Percentiles rank a stretch among this genome's conserved stretches.
phyloP scores from a whole-genome alignment of 306 rosid species.

The Medicago arabica region DNA sequence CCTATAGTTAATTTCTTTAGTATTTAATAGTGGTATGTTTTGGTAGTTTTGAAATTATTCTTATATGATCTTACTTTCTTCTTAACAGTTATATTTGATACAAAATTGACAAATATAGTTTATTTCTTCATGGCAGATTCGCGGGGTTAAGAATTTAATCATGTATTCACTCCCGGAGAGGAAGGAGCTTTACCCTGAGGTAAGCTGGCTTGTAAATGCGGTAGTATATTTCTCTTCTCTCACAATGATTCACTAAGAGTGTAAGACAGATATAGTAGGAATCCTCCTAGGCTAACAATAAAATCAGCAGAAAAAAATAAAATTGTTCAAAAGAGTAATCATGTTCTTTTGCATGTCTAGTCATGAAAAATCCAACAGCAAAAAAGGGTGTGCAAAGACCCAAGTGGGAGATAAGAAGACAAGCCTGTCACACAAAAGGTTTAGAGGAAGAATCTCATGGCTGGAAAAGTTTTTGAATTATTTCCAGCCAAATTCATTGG shows the following conservation, averaged over 20 bases:
- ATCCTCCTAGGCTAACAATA: neutral
- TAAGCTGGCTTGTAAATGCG: constrained; percentile 42
- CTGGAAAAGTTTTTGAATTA: constrained; percentile 21
- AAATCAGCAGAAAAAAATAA: constrained; percentile 1
- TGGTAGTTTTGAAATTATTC: constrained; percentile 14
- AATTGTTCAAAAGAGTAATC: neutral
- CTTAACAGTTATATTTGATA: neutral
- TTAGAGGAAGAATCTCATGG: constrained; percentile 25
- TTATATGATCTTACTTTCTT: neutral
- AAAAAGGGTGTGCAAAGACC: neutral
- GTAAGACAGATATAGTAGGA: neutral
- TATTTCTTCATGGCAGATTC: constrained; percentile 63
- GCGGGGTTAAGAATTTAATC: constrained; percentile 76
- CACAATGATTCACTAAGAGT: neutral
- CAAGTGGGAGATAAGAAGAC: constrained; percentile 8
- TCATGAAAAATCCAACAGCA: neutral
- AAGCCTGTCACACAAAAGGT: neutral
- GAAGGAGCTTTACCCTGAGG: constrained; percentile 94
- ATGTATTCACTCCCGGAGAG: constrained; percentile 91
- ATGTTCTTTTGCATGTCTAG: neutral
- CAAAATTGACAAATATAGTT: constrained; percentile 28
- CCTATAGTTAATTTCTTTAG: constrained; percentile 5
- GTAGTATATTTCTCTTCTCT: neutral
- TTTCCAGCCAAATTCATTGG: neutral
- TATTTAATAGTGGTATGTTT: constrained; percentile 2